Evolutionary conservation across 208 protist genomes (phyloP), one percentile per base, ranked within the genome.

Genomic region (Plasmodiophora brassicae): DNA sequence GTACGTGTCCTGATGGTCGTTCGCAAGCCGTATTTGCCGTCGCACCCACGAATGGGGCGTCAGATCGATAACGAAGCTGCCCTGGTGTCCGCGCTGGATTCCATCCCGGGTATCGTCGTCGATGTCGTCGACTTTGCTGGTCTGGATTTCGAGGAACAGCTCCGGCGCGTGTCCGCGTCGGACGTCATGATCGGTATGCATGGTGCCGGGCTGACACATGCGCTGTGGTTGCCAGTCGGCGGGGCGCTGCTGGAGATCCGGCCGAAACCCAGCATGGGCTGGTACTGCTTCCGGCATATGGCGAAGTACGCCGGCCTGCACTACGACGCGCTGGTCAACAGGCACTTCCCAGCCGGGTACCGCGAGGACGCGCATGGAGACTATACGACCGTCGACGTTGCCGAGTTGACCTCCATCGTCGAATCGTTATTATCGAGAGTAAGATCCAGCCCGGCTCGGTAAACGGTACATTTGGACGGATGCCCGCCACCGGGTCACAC

Each of bases 131-230:
- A 78, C 41, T 78, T 78, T 32, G 5, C 65, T 8, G 41, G 41
- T n/a, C 32, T 78, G 32, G 10, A n/a, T n/a, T 38, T 78, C 41
- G 32, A 32, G 20, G 65, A 78, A 5, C 65, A 78, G n/a, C 5
- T 78, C 41, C 10, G 41, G 20, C 14, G 5, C 10, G 65, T 78
- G 10, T 8, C 5, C n/a, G 32, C 65, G 20, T 78, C 65, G 5
- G 65, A 78, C 41, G 65, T 78, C 10, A 5, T 78, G 14, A 78
- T 78, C 65, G 65, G 65, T 44, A 78, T 78, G 65, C 65, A 78
- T 78, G 65, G 65, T 38, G 65, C 65, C 14, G 65, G 65, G 14
- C 41, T 78, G 65, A n/a, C 41, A 5, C 65, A 78, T 78, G 65
- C 65, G 41, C 41, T 78, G 10, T 78, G 65, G 65, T 38, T 78